A percentile compares a stretch with the other conserved stretches of the same genome.
Evolutionary conservation across 2,329 filamentous ascomycete genomes (phyloP).

Genomic region (Xylariaceae sp.): DNA sequence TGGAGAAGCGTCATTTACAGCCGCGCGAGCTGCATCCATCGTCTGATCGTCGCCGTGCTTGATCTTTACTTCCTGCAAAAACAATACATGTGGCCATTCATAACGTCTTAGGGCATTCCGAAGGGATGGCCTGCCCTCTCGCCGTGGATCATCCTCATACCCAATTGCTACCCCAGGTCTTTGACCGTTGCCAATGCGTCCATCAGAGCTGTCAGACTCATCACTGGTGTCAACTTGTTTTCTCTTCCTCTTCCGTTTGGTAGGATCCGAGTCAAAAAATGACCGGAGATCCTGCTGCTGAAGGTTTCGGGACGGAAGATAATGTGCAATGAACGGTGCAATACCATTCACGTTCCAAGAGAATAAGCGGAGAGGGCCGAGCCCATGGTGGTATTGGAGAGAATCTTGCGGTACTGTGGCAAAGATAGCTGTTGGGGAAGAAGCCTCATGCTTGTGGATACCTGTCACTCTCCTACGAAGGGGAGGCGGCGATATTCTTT

Average conservation of each 20-base stretch:
- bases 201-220: constrained; percentile 29
- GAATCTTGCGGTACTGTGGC: no score
- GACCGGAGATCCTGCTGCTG: constrained; percentile 1
- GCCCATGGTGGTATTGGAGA: not conserved
- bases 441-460: no score
- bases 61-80: constrained; percentile 16
- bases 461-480: no score
- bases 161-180: not conserved
- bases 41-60: constrained; percentile 5
- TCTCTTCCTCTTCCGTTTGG: constrained; percentile 44
- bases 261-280: constrained; percentile 3
- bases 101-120: constrained; percentile 2
- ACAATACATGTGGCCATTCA: constrained; percentile 10
- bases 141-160: no score
- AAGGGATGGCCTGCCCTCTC: constrained; percentile 7
- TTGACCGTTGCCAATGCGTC: not conserved
- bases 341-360: constrained; percentile 16
- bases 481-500: no score
- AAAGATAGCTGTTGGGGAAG: no score
- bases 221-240: constrained; percentile 45
- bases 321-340: constrained; percentile 4
- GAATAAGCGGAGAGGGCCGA: constrained; percentile 7
- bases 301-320: not conserved
- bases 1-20: constrained; percentile 1
- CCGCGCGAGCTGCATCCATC: constrained; percentile 4